Evolutionary conservation across 2,329 filamentous ascomycete genomes (phyloP).

Genomic region (Pseudocercospora fuligena): DNA sequence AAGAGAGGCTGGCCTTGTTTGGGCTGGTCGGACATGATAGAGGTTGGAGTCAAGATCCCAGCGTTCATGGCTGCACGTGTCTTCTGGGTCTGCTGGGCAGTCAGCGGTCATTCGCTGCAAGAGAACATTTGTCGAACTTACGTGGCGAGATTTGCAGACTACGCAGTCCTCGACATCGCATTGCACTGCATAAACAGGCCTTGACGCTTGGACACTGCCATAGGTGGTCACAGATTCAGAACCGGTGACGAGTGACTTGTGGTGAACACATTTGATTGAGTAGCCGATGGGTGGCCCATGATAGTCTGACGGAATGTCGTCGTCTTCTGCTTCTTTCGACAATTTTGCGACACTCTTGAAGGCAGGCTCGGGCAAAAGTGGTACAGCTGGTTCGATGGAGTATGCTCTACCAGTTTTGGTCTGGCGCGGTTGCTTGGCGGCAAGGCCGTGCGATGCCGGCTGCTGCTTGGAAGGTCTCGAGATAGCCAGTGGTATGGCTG

Average conservation of each 20-base stretch:
- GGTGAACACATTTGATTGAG: not conserved
- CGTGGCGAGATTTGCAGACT: not conserved
- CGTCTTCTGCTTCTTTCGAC: not conserved
- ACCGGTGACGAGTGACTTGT: not conserved
- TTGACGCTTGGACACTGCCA: not conserved
- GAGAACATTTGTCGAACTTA: not conserved
- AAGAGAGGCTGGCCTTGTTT: not conserved
- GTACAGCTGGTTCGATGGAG: not conserved
- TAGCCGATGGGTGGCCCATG: slow-evolving; percentile 1
- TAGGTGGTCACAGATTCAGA: not conserved
- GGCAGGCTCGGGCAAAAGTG: not conserved
- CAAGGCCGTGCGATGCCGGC: not conserved
- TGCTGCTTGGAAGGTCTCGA: not conserved
- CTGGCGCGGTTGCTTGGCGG: not conserved
- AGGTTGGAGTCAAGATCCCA: not conserved
- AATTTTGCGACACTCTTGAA: not conserved
- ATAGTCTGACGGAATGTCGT: not conserved
- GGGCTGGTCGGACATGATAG: not conserved
- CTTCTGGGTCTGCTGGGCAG: not conserved
- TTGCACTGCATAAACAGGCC: not conserved
- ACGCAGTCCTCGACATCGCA: not conserved
- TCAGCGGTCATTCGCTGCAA: not conserved
- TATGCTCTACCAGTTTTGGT: not conserved
- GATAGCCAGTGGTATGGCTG: not conserved
- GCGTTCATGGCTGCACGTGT: not conserved